Percentiles rank a stretch among this genome's conserved stretches.
Conservation (phyloP, 805 yeast genomes). For the Ogataea haglerorum region DNA sequence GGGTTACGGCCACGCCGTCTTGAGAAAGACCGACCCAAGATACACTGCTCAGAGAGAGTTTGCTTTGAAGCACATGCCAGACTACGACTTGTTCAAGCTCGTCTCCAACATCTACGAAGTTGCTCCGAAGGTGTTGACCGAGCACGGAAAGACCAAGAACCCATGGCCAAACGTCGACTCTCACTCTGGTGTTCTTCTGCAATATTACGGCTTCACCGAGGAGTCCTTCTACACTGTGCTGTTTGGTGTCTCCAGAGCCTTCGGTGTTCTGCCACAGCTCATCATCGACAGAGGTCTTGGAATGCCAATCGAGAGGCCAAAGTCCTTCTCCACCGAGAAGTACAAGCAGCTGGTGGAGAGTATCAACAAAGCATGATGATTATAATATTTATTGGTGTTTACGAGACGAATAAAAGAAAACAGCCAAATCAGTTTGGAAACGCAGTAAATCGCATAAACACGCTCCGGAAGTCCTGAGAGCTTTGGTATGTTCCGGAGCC, state of each 20-base stretch:
- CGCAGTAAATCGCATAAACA: neutral
- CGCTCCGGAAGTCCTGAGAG: neutral
- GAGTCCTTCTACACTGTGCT: constrained; percentile 80
- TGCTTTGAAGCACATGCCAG: constrained; percentile 71
- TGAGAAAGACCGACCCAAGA: constrained; percentile 87
- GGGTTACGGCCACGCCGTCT: constrained; percentile 86
- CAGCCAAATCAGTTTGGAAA: neutral
- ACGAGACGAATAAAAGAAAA: constrained; percentile 1
- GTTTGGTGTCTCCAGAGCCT: constrained; percentile 84
- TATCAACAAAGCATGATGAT: constrained; percentile 21
- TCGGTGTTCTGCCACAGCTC: constrained; percentile 83
- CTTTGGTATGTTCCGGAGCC: too few relatives aligned
- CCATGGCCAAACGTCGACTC: constrained; percentile 94
- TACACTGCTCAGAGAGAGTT: constrained; percentile 83
- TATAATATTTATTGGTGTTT: constrained; percentile 11
- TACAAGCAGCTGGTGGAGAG: constrained; percentile 71
- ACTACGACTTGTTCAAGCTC: constrained; percentile 73
- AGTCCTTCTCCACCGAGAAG: constrained; percentile 91
- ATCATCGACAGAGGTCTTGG: constrained; percentile 83
- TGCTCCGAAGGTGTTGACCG: constrained; percentile 75
- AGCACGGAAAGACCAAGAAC: constrained; percentile 88
- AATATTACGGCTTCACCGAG: constrained; percentile 82
- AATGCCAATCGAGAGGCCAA: constrained; percentile 83
- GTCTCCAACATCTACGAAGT: constrained; percentile 76
- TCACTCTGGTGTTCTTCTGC: constrained; percentile 80